These are phyloP conservation scores for Aleurites moluccanus DNA, from an alignment of 441 rosid species.

Conservation along the genomic window DNA sequence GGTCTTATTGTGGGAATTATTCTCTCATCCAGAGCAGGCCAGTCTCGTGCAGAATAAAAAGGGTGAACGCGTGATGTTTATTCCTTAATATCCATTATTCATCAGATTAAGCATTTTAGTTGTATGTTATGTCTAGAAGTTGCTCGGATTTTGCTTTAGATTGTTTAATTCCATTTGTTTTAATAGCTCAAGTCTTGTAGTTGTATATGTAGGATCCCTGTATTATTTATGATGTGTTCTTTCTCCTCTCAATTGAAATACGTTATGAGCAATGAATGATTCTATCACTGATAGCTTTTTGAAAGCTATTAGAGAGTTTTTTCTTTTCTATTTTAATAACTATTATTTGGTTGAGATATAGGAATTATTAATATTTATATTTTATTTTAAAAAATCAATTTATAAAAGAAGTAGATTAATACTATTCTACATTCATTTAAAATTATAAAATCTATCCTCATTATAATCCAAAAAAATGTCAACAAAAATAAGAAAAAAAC, in stretches of 20 bases:
- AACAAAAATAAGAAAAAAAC: too few relatives aligned
- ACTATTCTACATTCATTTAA: too few relatives aligned
- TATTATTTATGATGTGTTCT: constrained; percentile 6
- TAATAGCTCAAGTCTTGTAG: background rate
- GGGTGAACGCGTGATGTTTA: background rate
- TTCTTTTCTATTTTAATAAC: too few relatives aligned
- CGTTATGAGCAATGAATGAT: background rate
- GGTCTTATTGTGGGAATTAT: constrained; percentile 83
- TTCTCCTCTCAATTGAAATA: background rate
- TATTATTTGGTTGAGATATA: too few relatives aligned
- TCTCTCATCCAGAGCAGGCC: constrained; percentile 79
- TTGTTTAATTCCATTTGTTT: constrained; percentile 5
- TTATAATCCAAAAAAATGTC: too few relatives aligned
- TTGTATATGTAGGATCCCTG: constrained; percentile 7
- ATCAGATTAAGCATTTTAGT: background rate
- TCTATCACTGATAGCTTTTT: background rate
- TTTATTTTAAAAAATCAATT: too few relatives aligned
- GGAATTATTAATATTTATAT: too few relatives aligned
- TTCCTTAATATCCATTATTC: background rate
- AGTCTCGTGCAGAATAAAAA: constrained; percentile 64
- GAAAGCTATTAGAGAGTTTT: background rate
- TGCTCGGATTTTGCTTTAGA: background rate
- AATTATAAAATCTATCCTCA: too few relatives aligned
- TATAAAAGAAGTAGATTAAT: too few relatives aligned
- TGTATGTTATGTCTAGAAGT: background rate